A percentile compares a stretch with the other conserved stretches of the same genome.
These are phyloP conservation scores for Ceratobasidium sp. DNA, from an alignment of 1,284 basidiomycete species.

Conservation along the genomic window DNA sequence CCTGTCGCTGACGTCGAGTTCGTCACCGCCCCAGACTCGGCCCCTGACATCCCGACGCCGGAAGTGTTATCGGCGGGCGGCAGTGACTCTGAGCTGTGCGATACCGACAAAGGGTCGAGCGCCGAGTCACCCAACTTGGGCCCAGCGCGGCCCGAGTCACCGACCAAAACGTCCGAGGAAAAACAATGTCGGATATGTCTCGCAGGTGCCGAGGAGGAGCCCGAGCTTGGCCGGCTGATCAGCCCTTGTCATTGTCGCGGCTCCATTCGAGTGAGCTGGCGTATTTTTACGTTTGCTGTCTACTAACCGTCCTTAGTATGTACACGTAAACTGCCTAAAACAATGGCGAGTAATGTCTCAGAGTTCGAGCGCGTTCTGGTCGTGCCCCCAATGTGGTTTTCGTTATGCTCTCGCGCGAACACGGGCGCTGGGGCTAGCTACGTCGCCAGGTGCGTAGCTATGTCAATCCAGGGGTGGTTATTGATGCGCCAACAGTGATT, in stretches of 20 bases:
- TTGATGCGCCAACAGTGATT: conserved; percentile 57
- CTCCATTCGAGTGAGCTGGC: conserved; percentile 69
- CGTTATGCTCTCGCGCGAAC: conserved; percentile 76
- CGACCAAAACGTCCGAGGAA: conserved; percentile 33
- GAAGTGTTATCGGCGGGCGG: neutral
- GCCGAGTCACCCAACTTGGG: conserved; percentile 24
- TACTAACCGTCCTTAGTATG: conserved; percentile 57
- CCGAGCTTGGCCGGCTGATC: conserved; percentile 67
- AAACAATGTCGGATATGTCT: conserved; percentile 71
- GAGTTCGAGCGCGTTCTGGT: conserved; percentile 68
- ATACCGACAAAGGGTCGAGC: neutral
- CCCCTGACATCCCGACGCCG: conserved; percentile 1
- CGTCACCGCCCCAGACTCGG: conserved; percentile 22
- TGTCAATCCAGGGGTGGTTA: neutral
- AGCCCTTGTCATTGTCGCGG: conserved; percentile 79
- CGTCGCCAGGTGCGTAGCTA: conserved; percentile 65
- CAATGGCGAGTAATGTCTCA: conserved; percentile 69
- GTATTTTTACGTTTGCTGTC: conserved; percentile 16
- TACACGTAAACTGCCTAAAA: conserved; percentile 77
- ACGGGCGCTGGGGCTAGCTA: conserved; percentile 68
- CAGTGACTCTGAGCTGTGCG: neutral
- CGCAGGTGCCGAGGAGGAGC: conserved; percentile 64
- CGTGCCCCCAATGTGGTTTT: conserved; percentile 78
- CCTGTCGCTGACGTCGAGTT: conserved; percentile 4
- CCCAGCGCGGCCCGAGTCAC: conserved; percentile 13